Conservation (phyloP, 768 basidiomycete genomes). For the Russula emetica region DNA sequence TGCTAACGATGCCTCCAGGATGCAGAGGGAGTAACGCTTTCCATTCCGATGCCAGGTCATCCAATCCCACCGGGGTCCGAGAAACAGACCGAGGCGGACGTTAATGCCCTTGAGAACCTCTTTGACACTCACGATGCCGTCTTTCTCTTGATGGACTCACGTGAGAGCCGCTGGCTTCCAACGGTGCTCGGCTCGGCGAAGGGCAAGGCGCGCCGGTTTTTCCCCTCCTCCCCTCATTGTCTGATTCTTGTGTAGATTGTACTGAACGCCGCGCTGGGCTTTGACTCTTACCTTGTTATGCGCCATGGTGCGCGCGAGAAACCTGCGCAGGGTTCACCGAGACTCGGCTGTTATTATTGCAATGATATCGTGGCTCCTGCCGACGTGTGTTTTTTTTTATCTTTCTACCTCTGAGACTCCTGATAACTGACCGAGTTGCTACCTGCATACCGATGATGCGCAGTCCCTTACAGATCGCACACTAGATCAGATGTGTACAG, state of each 20-base stretch:
- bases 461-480: conserved; percentile 81
- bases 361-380: conserved; percentile 96
- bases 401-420: neutral
- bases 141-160: conserved; percentile 96
- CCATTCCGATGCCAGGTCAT: conserved; percentile 97
- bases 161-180: conserved; percentile 95
- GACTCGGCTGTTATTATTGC: conserved; percentile 95
- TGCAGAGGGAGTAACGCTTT: conserved; percentile 69
- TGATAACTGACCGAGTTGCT: neutral
- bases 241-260: conserved; percentile 56
- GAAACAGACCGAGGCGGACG: conserved; percentile 59
- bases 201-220: conserved; percentile 56
- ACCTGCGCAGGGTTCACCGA: conserved; percentile 32
- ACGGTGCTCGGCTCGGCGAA: conserved; percentile 82
- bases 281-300: conserved; percentile 96
- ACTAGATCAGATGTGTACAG: conserved; percentile 98
- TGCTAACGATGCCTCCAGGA: conserved; percentile 47
- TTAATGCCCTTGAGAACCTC: conserved; percentile 67
- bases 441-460: neutral
- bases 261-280: conserved; percentile 90
- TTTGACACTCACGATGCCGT: conserved; percentile 85
- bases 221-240: neutral
- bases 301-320: conserved; percentile 71
- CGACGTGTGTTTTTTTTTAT: conserved; percentile 55
- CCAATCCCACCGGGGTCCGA: conserved; percentile 64